Percentiles rank a stretch among this genome's conserved stretches.
These are phyloP conservation scores for Auriculariales sp. DNA, from an alignment of 768 basidiomycete species.

Conservation along the genomic window DNA sequence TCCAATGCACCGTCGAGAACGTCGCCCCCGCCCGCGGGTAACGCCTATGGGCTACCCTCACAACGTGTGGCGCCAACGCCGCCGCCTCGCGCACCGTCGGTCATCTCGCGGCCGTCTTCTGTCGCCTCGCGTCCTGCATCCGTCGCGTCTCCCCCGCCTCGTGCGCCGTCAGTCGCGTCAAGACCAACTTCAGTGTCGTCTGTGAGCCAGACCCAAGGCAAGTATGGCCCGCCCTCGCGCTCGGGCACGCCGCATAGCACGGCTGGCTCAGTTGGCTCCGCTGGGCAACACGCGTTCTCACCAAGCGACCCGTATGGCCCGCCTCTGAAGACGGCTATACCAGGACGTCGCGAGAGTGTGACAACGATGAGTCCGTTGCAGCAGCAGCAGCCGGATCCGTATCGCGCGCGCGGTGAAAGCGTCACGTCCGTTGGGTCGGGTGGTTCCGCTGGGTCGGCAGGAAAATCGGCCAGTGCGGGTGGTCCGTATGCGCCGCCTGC, in stretches of 20 bases:
- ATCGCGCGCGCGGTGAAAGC: background rate
- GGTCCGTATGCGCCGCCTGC: background rate
- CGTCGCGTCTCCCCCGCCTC: background rate
- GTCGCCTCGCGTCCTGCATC: background rate
- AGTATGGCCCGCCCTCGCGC: background rate
- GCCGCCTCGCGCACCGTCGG: background rate
- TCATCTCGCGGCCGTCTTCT: background rate
- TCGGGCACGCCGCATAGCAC: background rate
- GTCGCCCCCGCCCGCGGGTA: too few species aligned
- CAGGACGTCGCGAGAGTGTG: background rate
- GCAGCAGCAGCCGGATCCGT: background rate
- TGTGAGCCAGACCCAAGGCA: background rate
- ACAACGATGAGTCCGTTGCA: background rate
- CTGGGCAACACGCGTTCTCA: too few species aligned
- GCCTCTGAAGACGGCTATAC: background rate
- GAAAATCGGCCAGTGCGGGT: too few species aligned
- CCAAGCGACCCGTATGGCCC: slow-evolving; percentile 1
- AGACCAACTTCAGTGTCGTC: background rate
- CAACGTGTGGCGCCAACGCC: background rate
- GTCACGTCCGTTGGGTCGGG: background rate
- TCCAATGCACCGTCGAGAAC: background rate
- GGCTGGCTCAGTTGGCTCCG: background rate
- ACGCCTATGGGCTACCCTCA: too few species aligned
- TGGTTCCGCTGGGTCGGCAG: background rate
- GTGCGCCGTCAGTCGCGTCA: background rate